Conservation (phyloP, 2,329 filamentous ascomycete genomes). For the Parascedosporium putredinis region DNA sequence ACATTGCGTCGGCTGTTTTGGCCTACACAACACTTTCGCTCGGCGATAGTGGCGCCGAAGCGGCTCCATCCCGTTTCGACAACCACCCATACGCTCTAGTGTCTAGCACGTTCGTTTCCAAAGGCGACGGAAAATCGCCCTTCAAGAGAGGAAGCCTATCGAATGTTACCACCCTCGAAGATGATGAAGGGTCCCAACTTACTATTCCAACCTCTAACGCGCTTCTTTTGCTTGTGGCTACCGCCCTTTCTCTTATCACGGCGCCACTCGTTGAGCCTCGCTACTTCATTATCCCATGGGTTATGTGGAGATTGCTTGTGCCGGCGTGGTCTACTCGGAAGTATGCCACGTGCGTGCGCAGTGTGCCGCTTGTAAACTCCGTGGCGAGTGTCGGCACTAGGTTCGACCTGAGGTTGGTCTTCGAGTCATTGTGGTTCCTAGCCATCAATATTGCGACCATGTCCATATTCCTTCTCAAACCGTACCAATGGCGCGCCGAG, state of each 20-base stretch:
- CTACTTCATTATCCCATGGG: slow-evolving; percentile 93
- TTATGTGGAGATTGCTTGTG: slow-evolving; percentile 79
- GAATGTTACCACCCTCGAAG: slow-evolving; percentile 15
- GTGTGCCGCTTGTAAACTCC: neutral
- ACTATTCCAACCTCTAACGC: slow-evolving; percentile 34
- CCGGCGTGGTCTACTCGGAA: slow-evolving; percentile 34
- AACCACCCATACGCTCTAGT: slow-evolving; percentile 19
- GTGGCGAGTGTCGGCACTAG: slow-evolving; percentile 11
- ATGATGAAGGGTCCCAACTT: slow-evolving; percentile 18
- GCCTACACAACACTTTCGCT: slow-evolving; percentile 53
- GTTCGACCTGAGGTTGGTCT: slow-evolving; percentile 35
- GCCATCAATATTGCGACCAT: slow-evolving; percentile 55
- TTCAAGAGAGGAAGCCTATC: slow-evolving; percentile 4
- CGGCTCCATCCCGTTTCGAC: slow-evolving; percentile 13
- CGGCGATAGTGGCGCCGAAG: neutral
- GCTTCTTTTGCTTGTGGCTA: slow-evolving; percentile 54
- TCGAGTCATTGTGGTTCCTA: slow-evolving; percentile 62
- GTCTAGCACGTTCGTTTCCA: neutral
- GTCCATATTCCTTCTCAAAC: slow-evolving; percentile 58
- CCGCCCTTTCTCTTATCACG: slow-evolving; percentile 68
- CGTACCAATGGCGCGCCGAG: slow-evolving; percentile 54
- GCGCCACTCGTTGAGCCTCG: slow-evolving; percentile 90
- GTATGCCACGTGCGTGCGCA: neutral
- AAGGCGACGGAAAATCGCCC: neutral
- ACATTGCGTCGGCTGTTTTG: slow-evolving; percentile 55